A percentile compares a stretch with the other conserved stretches of the same genome.
phyloP scores from a whole-genome alignment of 2,329 filamentous ascomycete species.

The Raffaelea arxii region DNA sequence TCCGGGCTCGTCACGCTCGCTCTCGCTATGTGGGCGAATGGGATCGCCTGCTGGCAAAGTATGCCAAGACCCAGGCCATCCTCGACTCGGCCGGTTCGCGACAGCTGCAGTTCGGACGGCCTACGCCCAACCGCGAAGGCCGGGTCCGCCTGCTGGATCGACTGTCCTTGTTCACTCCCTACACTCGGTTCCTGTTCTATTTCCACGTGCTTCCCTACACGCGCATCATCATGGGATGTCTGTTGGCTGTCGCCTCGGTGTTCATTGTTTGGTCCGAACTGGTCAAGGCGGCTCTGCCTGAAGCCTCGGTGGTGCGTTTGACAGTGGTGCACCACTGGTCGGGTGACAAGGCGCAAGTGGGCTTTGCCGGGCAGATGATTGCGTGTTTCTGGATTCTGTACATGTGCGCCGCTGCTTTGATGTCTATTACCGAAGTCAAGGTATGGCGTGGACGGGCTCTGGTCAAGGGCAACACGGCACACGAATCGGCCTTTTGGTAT shows the following conservation, averaged over 20 bases:
- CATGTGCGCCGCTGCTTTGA: slow-evolving; percentile 86
- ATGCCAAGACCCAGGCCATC: slow-evolving; percentile 67
- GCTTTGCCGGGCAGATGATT: slow-evolving; percentile 76
- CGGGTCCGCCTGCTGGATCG: slow-evolving; percentile 44
- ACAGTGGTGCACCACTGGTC: slow-evolving; percentile 68
- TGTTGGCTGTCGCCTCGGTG: slow-evolving; percentile 66
- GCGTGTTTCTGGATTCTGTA: slow-evolving; percentile 87
- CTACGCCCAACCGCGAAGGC: slow-evolving; percentile 40
- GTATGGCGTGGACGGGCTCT: slow-evolving; percentile 95
- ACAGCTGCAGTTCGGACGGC: slow-evolving; percentile 63
- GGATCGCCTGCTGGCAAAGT: slow-evolving; percentile 66
- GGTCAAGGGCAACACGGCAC: slow-evolving; percentile 81
- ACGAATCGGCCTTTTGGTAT: slow-evolving; percentile 94
- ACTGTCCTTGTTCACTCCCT: slow-evolving; percentile 61
- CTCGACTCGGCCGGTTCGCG: slow-evolving; percentile 75
- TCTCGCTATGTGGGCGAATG: slow-evolving; percentile 79
- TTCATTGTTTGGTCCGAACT: slow-evolving; percentile 91
- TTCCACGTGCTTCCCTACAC: slow-evolving; percentile 62
- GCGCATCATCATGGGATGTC: slow-evolving; percentile 52
- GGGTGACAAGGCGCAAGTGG: slow-evolving; percentile 63
- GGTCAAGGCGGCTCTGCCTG: slow-evolving; percentile 70
- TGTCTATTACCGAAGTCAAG: slow-evolving; percentile 82
- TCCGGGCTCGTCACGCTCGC: slow-evolving; percentile 73
- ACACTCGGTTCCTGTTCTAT: slow-evolving; percentile 70
- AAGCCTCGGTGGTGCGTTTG: slow-evolving; percentile 59